A percentile compares a stretch with the other conserved stretches of the same genome.
phyloP scores from a whole-genome alignment of 2,329 filamentous ascomycete genomes.

The Pseudocercospora crystallina region DNA sequence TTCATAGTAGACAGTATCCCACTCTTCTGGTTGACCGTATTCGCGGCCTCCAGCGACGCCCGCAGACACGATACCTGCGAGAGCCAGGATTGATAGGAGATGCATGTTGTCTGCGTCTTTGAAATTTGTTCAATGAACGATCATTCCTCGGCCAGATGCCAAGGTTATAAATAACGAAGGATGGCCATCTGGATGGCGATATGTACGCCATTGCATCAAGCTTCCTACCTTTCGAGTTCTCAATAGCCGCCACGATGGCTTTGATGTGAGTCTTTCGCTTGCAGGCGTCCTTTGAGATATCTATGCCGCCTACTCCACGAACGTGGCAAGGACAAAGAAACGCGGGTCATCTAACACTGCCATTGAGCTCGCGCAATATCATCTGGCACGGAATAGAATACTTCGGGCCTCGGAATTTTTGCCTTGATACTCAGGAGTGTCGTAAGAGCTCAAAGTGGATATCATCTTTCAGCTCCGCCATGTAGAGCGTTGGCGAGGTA shows the following conservation, averaged over 20 bases:
- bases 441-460: too few relatives aligned
- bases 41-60: slow-evolving; percentile 6
- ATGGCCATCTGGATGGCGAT: neutral
- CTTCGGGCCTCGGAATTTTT: too few relatives aligned
- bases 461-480: too few relatives aligned
- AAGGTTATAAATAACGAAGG: slow-evolving; percentile 30
- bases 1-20: neutral
- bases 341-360: too few relatives aligned
- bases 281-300: neutral
- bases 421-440: too few relatives aligned
- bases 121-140: slow-evolving; percentile 83
- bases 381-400: too few relatives aligned
- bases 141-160: slow-evolving; percentile 19
- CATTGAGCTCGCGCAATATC: too few relatives aligned
- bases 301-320: too few relatives aligned
- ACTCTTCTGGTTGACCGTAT: too few relatives aligned
- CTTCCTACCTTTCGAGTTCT: neutral
- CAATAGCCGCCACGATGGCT: neutral
- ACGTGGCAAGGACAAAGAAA: too few relatives aligned
- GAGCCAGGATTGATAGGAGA: slow-evolving; percentile 6
- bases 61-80: slow-evolving; percentile 4
- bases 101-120: slow-evolving; percentile 7
- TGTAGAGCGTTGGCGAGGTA: too few relatives aligned
- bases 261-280: neutral
- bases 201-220: neutral